Conservation (phyloP, 2,329 filamentous ascomycete species). For the Pezicula neosporulosa region DNA sequence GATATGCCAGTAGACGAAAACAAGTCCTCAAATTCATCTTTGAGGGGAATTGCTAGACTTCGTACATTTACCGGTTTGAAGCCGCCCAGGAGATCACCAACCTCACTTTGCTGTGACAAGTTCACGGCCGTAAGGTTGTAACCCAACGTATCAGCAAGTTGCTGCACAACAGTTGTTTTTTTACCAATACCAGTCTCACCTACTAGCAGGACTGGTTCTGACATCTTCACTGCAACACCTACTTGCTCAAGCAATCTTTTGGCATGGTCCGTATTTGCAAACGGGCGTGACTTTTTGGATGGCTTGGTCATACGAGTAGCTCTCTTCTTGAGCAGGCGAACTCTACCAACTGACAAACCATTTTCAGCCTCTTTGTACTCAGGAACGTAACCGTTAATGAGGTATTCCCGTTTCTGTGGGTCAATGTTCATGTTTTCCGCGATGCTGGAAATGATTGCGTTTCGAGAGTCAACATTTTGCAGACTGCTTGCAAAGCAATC, state of each 20-base stretch:
- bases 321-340: conserved; percentile 51
- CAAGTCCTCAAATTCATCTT: conserved; percentile 89
- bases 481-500: conserved; percentile 89
- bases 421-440: conserved; percentile 87
- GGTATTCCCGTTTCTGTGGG: conserved; percentile 75
- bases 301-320: conserved; percentile 40
- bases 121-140: conserved; percentile 92
- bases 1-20: conserved; percentile 86
- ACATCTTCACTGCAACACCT: conserved; percentile 73
- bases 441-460: conserved; percentile 62
- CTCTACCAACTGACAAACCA: conserved; percentile 63
- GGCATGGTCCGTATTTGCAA: conserved; percentile 86
- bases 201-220: conserved; percentile 91
- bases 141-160: conserved; percentile 78
- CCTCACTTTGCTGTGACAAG: conserved; percentile 95
- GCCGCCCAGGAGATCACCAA: conserved; percentile 89
- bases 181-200: conserved; percentile 99
- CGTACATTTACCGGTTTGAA: conserved; percentile 95
- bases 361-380: conserved; percentile 58
- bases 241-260: conserved; percentile 85
- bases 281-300: conserved; percentile 59
- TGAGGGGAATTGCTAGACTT: conserved; percentile 81
- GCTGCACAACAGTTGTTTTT: conserved; percentile 95
- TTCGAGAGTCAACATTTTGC: conserved; percentile 59
- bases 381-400: conserved; percentile 70